Evolutionary conservation across 768 basidiomycete genomes (phyloP).

Genomic region (Xerocomus brunneocitrinus): DNA sequence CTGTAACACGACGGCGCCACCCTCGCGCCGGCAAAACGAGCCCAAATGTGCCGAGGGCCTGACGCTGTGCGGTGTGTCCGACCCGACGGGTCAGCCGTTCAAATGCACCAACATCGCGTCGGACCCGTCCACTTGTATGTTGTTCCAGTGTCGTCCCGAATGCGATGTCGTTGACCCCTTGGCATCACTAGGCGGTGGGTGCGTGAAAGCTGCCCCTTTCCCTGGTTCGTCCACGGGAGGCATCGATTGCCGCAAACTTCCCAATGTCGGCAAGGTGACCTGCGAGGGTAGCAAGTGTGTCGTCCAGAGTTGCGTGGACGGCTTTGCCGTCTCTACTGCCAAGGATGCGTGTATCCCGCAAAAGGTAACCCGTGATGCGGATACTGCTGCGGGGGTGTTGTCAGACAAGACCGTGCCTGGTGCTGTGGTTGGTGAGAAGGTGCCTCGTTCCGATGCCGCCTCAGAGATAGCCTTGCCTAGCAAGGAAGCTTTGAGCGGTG

Average conservation of each 20-base stretch:
- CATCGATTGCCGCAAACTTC: background rate
- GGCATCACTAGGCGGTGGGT: background rate
- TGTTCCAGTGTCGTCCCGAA: background rate
- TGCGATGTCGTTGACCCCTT: background rate
- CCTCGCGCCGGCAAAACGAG: constrained; percentile 15
- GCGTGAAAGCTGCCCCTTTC: background rate
- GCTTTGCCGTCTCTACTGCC: background rate
- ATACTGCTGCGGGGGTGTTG: background rate
- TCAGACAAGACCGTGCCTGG: background rate
- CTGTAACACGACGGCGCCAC: background rate
- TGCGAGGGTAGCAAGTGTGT: background rate
- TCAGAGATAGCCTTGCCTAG: background rate
- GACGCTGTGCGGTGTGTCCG: constrained; percentile 25
- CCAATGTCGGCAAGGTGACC: background rate
- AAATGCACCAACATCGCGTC: constrained; percentile 22
- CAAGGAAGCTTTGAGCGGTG: background rate
- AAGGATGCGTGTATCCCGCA: background rate
- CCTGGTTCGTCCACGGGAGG: background rate
- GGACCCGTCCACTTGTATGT: background rate
- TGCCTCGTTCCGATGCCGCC: background rate
- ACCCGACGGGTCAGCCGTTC: constrained; percentile 17
- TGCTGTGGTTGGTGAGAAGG: background rate
- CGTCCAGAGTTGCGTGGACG: background rate
- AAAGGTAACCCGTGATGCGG: background rate
- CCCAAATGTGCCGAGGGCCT: constrained; percentile 21